phyloP scores from a whole-genome alignment of 1,284 basidiomycete genomes.

The Marasmius fiardii region DNA sequence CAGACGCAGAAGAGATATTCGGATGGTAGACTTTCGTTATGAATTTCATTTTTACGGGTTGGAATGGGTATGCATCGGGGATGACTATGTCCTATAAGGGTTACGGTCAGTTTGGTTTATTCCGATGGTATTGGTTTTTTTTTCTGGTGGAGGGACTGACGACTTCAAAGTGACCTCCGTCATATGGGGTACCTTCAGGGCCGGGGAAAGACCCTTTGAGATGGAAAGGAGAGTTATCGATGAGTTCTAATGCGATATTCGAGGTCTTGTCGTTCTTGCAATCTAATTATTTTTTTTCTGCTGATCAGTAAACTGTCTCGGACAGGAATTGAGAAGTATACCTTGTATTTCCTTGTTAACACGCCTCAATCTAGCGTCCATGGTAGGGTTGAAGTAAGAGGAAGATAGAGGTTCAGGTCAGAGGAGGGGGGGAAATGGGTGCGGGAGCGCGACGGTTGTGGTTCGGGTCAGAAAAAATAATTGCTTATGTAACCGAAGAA shows the following conservation, averaged over 20 bases:
- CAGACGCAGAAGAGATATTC: slow-evolving; percentile 92
- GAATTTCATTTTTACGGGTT: slow-evolving; percentile 98
- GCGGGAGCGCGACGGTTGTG: not conserved
- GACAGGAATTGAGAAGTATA: slow-evolving; percentile 28
- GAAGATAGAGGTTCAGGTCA: not conserved
- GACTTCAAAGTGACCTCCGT: slow-evolving; percentile 91
- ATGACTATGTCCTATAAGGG: slow-evolving; percentile 83
- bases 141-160: slow-evolving; percentile 53
- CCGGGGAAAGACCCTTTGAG: slow-evolving; percentile 90
- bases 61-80: slow-evolving; percentile 93
- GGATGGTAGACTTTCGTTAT: slow-evolving; percentile 97
- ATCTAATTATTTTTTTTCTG: slow-evolving; percentile 43
- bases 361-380: slow-evolving; percentile 86
- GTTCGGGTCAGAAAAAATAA: not conserved
- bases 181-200: slow-evolving; percentile 91
- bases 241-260: slow-evolving; percentile 79
- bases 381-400: slow-evolving; percentile 21
- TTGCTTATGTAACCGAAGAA: not conserved
- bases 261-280: slow-evolving; percentile 93
- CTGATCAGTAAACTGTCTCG: not conserved
- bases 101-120: not conserved
- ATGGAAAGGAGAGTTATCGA: slow-evolving; percentile 87
- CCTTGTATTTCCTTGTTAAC: slow-evolving; percentile 93
- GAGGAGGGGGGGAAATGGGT: not conserved
- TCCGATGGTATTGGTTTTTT: not conserved